phyloP scores from a whole-genome alignment of 2,329 filamentous ascomycete genomes.

The Arthrobotrys musiformis region DNA sequence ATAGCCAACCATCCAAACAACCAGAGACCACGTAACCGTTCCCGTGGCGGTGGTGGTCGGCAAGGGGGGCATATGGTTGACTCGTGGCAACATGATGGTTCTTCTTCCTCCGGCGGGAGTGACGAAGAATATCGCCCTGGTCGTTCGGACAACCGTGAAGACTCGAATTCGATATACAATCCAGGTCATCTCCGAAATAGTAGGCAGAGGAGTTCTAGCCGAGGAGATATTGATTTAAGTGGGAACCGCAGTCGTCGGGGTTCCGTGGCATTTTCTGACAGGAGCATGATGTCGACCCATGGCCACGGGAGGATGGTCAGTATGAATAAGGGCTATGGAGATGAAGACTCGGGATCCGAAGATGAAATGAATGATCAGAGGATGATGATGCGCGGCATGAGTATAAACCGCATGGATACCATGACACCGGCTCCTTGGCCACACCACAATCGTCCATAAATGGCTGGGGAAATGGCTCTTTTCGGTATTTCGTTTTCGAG shows the following conservation, averaged over 20 bases:
- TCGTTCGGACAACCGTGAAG: background rate
- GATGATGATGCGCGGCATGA: slow-evolving; percentile 34
- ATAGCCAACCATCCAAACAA: slow-evolving; percentile 1
- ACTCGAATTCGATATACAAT: slow-evolving; percentile 15
- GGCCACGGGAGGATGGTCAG: background rate
- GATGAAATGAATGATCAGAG: slow-evolving; percentile 24
- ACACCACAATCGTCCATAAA: no score
- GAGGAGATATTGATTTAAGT: slow-evolving; percentile 16
- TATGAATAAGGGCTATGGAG: slow-evolving; percentile 26
- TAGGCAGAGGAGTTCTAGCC: slow-evolving; percentile 5
- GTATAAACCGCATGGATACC: slow-evolving; percentile 4
- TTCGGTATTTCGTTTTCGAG: slow-evolving; percentile 5
- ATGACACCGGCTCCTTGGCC: slow-evolving; percentile 20
- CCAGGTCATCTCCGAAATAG: slow-evolving; percentile 1
- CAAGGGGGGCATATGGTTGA: background rate
- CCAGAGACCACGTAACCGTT: background rate
- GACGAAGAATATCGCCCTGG: slow-evolving; percentile 8
- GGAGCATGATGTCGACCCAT: slow-evolving; percentile 1
- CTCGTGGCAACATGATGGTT: slow-evolving; percentile 26
- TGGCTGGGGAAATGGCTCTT: slow-evolving; percentile 1
- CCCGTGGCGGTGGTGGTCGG: background rate
- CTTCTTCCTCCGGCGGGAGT: slow-evolving; percentile 19
- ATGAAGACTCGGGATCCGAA: slow-evolving; percentile 18
- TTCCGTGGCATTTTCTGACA: slow-evolving; percentile 11
- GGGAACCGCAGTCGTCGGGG: slow-evolving; percentile 6